Percentiles rank a stretch among this genome's conserved stretches.
Evolutionary conservation across 352 stramenopile genomes (phyloP).

Genomic region (Phytophthora sp.): DNA sequence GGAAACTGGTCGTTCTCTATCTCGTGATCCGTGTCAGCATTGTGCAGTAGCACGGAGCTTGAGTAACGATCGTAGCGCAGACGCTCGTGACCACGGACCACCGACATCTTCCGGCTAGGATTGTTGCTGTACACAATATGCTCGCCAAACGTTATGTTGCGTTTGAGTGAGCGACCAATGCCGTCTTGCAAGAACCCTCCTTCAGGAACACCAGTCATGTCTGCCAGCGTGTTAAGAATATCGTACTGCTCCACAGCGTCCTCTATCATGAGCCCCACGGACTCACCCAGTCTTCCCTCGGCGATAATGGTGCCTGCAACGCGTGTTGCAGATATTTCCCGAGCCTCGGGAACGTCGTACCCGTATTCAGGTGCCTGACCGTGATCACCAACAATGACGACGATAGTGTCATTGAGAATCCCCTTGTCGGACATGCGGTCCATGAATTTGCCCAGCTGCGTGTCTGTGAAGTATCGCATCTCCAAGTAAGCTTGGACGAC

Average conservation of each 20-base stretch:
- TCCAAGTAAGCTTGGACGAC: constrained; percentile 48
- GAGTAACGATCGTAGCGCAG: constrained; percentile 52
- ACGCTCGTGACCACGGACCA: constrained; percentile 43
- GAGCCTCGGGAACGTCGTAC: constrained; percentile 32
- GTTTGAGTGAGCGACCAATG: constrained; percentile 52
- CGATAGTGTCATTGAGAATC: constrained; percentile 59
- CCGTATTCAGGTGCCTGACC: constrained; percentile 51
- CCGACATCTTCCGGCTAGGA: constrained; percentile 47
- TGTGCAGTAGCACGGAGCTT: constrained; percentile 42
- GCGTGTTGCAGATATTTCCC: constrained; percentile 38
- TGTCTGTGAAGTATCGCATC: constrained; percentile 57
- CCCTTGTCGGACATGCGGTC: constrained; percentile 50
- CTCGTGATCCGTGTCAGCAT: constrained; percentile 50
- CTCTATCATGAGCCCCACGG: constrained; percentile 34
- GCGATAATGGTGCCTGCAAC: constrained; percentile 44
- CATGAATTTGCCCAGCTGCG: constrained; percentile 57
- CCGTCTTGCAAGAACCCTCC: constrained; percentile 44
- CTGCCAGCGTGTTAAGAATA: constrained; percentile 47
- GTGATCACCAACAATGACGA: constrained; percentile 62
- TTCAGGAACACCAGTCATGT: constrained; percentile 46
- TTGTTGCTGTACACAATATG: constrained; percentile 66
- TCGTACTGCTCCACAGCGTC: constrained; percentile 48
- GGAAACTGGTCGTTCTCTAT: constrained; percentile 44
- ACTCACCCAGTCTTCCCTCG: constrained; percentile 38
- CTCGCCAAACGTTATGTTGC: constrained; percentile 38